These are phyloP conservation scores for Pseudocercospora musae DNA, from an alignment of 2,329 filamentous ascomycete genomes.

Conservation along the genomic window DNA sequence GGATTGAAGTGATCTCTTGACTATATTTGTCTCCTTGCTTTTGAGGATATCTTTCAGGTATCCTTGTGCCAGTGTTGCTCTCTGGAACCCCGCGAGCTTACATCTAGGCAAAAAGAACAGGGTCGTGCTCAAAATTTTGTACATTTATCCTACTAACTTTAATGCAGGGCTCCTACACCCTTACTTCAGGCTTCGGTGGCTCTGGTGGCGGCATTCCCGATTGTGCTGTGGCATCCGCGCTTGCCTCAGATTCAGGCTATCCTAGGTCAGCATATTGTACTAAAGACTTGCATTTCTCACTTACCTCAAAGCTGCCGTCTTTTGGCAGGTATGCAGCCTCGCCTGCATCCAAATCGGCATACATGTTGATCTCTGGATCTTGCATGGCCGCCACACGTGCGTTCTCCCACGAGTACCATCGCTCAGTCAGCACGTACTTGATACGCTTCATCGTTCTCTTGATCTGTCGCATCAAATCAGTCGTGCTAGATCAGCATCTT, in stretches of 20 bases:
- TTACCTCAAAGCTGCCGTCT: constrained; percentile 6
- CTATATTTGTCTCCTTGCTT: too few relatives aligned
- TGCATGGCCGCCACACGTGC: constrained; percentile 62
- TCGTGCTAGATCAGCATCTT: not conserved
- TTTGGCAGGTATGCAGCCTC: constrained; percentile 30
- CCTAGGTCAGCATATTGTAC: not conserved
- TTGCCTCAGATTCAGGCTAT: not conserved
- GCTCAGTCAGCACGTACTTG: constrained; percentile 79
- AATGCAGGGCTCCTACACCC: not conserved
- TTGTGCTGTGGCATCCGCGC: not conserved
- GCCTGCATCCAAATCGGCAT: constrained; percentile 33
- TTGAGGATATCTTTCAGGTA: not conserved
- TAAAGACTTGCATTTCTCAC: not conserved
- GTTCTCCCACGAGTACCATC: constrained; percentile 84
- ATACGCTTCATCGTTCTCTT: constrained; percentile 75
- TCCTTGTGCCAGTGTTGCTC: not conserved
- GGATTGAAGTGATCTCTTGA: too few relatives aligned
- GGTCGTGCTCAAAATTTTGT: not conserved
- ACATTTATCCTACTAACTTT: not conserved
- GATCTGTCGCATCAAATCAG: constrained; percentile 53
- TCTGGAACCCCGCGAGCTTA: too few relatives aligned
- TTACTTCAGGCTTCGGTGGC: not conserved
- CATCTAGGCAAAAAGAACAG: not conserved
- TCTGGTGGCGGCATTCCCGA: not conserved
- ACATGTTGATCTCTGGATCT: constrained; percentile 66